Evolutionary conservation across 2,329 filamentous ascomycete species (phyloP), one percentile per base, ranked within the genome.

Genomic region (Alternaria gansuensis): DNA sequence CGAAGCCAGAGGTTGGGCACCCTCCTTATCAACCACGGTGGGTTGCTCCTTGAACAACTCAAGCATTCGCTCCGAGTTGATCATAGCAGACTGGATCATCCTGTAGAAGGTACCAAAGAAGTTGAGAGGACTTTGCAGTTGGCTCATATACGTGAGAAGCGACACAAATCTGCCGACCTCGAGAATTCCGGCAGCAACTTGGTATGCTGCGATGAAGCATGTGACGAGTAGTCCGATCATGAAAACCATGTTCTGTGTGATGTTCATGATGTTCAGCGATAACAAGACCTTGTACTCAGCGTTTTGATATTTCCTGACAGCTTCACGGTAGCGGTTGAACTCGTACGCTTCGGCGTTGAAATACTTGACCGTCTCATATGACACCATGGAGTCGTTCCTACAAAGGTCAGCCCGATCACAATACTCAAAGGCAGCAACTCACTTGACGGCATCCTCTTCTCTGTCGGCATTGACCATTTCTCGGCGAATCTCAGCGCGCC

Each of bases 1-100:
- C 3, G 83, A 80, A 21, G 82, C 78, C 60, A 98, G 79, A 0
- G 84, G 81, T 45, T 81, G 78, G 1, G 90, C 91, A 53, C 84
- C 82, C 0, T 89, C 87, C 14, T 84, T 84, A 75, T 99, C 95
- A 7, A 94, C 84, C 28, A 99, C 94, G 0, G 92, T 96, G 0
- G 95, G 94, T 69, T 92, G 88, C 71, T 98, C 95, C 78, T 97
- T 96, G 86, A 99, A 98, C 17, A 99, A 83, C 78, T 98, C 95
- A 54, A 99, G 81, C 76, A 99, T 89, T 17, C 95, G 89, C 82
- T 99, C 95, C 4, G 94, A 93, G 58, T 96, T 97, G 73, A 99
- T 98, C 90, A 99, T 91, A 52, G 94, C 91, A 68, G 93, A 95
- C 78, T 98, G 95, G 5, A 98, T 94, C 62, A 93, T 95, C 50